These are phyloP conservation scores for Pseudonitzschia multiseries DNA, from an alignment of 108 stramenopile species.

Conservation along the genomic window DNA sequence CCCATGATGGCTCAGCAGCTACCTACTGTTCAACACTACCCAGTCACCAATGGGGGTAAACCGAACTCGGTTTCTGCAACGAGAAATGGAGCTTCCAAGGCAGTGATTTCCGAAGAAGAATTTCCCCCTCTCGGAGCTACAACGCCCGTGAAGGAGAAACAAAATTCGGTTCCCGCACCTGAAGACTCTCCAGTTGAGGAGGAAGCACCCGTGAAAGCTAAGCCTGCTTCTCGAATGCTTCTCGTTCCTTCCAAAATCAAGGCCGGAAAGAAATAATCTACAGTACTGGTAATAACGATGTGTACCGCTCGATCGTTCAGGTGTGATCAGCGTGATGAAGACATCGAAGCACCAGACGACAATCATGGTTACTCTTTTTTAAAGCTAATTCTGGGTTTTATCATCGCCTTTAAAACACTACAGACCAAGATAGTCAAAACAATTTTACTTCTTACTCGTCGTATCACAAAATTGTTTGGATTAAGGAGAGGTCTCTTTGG, in stretches of 20 bases:
- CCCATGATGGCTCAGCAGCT: conserved; percentile 19
- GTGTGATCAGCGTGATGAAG: background rate
- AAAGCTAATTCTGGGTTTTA: too few relatives aligned
- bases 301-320: background rate
- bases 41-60: background rate
- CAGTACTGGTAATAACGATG: background rate
- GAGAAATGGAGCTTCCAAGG: background rate
- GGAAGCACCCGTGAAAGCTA: background rate
- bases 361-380: too few relatives aligned
- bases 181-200: background rate
- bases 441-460: too few relatives aligned
- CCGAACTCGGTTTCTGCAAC: background rate
- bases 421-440: too few relatives aligned
- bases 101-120: conserved; percentile 31
- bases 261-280: conserved; percentile 3
- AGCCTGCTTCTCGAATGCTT: background rate
- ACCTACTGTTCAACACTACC: background rate
- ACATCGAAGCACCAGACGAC: background rate
- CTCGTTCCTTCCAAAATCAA: conserved; percentile 13
- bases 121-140: conserved; percentile 38
- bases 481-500: too few relatives aligned
- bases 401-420: too few relatives aligned
- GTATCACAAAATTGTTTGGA: too few relatives aligned
- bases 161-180: background rate
- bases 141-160: conserved; percentile 13